These are phyloP conservation scores for Funneliformis caledonium DNA, from an alignment of 371 early-diverging fungal species.

Conservation along the genomic window DNA sequence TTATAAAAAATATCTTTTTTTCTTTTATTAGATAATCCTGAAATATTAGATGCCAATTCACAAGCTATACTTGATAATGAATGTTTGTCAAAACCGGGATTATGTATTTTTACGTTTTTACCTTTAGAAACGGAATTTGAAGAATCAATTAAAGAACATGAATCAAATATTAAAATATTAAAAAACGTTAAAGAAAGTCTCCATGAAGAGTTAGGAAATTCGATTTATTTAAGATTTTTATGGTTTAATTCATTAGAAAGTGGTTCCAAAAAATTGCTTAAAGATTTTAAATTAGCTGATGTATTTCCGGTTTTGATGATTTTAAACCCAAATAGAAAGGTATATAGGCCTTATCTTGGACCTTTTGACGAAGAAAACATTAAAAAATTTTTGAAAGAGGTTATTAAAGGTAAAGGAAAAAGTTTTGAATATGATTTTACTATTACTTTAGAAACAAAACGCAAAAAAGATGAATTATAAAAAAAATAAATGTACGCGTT, in stretches of 20 bases:
- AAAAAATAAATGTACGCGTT: not conserved
- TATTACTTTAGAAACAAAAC: not conserved
- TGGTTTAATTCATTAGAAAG: constrained; percentile 70
- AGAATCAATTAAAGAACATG: constrained; percentile 60
- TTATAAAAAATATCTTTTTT: constrained; percentile 19
- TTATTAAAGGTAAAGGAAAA: constrained; percentile 23
- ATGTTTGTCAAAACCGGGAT: constrained; percentile 54
- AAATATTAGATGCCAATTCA: constrained; percentile 50
- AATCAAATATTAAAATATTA: constrained; percentile 57
- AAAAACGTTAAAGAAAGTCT: constrained; percentile 53
- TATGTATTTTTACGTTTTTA: constrained; percentile 68
- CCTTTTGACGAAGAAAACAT: constrained; percentile 62
- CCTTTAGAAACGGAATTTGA: constrained; percentile 65
- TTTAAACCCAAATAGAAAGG: constrained; percentile 66
- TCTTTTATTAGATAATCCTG: constrained; percentile 53
- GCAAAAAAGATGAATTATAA: not conserved
- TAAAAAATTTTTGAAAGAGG: constrained; percentile 37
- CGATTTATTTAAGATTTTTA: constrained; percentile 54
- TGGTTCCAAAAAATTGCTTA: constrained; percentile 57
- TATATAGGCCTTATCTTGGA: constrained; percentile 72
- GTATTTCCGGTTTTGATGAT: constrained; percentile 73
- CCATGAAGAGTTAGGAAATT: constrained; percentile 41
- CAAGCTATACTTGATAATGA: constrained; percentile 57
- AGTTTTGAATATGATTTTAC: constrained; percentile 14
- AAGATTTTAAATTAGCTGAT: constrained; percentile 69